Percentiles rank a stretch among this genome's conserved stretches.
Conservation (phyloP, 208 protist species). For the Trypanosomatidae sp. region DNA sequence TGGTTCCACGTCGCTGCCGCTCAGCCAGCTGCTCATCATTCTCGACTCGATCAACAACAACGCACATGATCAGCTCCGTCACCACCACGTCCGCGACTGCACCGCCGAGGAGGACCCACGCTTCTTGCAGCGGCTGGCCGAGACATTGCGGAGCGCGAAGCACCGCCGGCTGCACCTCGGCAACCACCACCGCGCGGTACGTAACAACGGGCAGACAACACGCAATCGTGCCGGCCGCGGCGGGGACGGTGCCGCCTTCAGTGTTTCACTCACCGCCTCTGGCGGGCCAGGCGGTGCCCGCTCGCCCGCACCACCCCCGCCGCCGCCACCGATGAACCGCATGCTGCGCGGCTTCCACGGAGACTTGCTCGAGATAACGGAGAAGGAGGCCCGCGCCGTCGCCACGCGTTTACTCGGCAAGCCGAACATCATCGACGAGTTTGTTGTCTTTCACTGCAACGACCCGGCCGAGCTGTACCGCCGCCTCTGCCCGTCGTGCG, state of each 20-base stretch:
- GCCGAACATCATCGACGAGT: constrained; percentile 53
- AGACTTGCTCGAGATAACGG: constrained; percentile 61
- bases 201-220: constrained; percentile 64
- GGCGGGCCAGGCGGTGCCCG: too few species aligned
- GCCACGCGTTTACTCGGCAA: constrained; percentile 39
- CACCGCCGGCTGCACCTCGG: constrained; percentile 63
- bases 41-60: constrained; percentile 65
- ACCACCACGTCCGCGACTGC: constrained; percentile 36
- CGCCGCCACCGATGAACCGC: constrained; percentile 44
- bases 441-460: constrained; percentile 44
- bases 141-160: constrained; percentile 65
- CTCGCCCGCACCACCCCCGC: constrained; percentile 8
- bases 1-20: constrained; percentile 16
- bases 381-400: constrained; percentile 54
- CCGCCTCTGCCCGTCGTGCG: constrained; percentile 1
- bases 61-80: constrained; percentile 36
- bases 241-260: background rate
- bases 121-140: constrained; percentile 45
- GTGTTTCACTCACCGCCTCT: background rate
- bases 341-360: constrained; percentile 63
- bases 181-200: constrained; percentile 59
- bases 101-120: constrained; percentile 42
- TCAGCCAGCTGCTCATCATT: constrained; percentile 62
- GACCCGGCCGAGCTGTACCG: constrained; percentile 19
- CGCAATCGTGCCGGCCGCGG: constrained; percentile 23